These are phyloP conservation scores for Ogataea pignaliae DNA, from an alignment of 805 yeast genomes.

Conservation along the genomic window DNA sequence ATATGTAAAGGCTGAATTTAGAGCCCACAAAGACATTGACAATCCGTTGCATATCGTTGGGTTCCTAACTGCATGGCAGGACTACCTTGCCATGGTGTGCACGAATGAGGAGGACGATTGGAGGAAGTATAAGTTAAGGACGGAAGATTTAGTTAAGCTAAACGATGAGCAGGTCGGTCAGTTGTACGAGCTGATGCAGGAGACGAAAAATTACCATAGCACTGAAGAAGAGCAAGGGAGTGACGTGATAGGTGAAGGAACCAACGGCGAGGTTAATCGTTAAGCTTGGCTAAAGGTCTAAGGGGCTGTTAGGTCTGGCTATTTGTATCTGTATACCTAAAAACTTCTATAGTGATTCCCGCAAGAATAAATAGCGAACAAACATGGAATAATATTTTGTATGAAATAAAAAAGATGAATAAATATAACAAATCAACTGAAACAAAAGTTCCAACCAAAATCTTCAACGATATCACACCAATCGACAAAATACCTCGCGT, in stretches of 20 bases:
- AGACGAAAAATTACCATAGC: slow-evolving; percentile 37
- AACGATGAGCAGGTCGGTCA: slow-evolving; percentile 88
- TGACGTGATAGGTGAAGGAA: neutral
- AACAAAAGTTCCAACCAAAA: slow-evolving; percentile 38
- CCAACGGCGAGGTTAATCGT: neutral
- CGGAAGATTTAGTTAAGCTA: slow-evolving; percentile 71
- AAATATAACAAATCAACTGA: slow-evolving; percentile 20
- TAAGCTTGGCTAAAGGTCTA: too few relatives aligned
- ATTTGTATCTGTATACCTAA: too few relatives aligned
- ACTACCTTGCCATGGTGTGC: slow-evolving; percentile 52
- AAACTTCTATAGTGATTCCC: too few relatives aligned
- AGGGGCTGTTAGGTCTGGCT: too few relatives aligned
- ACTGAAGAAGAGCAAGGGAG: slow-evolving; percentile 7
- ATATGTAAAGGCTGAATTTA: slow-evolving; percentile 86
- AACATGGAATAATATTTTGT: neutral
- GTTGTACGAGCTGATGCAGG: slow-evolving; percentile 73
- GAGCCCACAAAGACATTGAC: slow-evolving; percentile 73
- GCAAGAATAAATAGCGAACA: neutral
- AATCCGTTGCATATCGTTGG: slow-evolving; percentile 94
- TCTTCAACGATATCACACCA: slow-evolving; percentile 38
- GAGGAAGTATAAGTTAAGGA: slow-evolving; percentile 59
- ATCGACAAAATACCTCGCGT: slow-evolving; percentile 33
- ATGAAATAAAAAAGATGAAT: neutral
- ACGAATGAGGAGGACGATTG: slow-evolving; percentile 51
- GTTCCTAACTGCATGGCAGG: slow-evolving; percentile 93